Conservation (phyloP, 1,284 basidiomycete genomes). For the Ganoderma sinense region DNA sequence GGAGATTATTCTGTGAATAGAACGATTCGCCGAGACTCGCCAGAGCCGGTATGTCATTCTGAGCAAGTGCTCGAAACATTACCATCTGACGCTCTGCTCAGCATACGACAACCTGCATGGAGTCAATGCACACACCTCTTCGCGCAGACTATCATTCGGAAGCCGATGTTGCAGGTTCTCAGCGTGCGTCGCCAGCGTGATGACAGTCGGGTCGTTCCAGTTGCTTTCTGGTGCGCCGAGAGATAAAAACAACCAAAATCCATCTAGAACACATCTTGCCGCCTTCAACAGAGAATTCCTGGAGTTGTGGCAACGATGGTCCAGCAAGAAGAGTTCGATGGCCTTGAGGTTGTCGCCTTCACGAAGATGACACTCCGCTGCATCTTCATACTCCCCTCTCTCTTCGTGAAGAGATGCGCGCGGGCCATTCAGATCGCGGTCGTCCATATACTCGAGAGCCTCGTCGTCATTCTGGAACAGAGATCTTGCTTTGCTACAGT, state of each 20-base stretch:
- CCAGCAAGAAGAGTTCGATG: slow-evolving; percentile 52
- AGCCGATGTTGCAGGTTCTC: slow-evolving; percentile 10
- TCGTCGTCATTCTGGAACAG: slow-evolving; percentile 63
- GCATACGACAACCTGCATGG: neutral
- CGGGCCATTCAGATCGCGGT: slow-evolving; percentile 59
- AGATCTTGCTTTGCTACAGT: slow-evolving; percentile 50
- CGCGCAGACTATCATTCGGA: slow-evolving; percentile 4
- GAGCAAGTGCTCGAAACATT: slow-evolving; percentile 52
- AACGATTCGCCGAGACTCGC: slow-evolving; percentile 40
- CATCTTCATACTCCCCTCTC: slow-evolving; percentile 53
- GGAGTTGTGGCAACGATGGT: slow-evolving; percentile 26
- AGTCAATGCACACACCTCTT: slow-evolving; percentile 29
- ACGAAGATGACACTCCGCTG: slow-evolving; percentile 59
- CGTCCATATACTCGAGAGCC: slow-evolving; percentile 63
- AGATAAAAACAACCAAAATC: slow-evolving; percentile 36
- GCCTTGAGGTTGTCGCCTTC: slow-evolving; percentile 60
- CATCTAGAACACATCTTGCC: slow-evolving; percentile 36
- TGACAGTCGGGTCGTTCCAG: slow-evolving; percentile 2
- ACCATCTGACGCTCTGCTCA: slow-evolving; percentile 25
- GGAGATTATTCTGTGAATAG: slow-evolving; percentile 30
- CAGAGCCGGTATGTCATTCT: slow-evolving; percentile 36
- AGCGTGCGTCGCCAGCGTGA: slow-evolving; percentile 19
- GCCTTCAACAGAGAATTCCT: slow-evolving; percentile 26
- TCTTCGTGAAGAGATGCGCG: slow-evolving; percentile 56
- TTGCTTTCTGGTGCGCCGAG: slow-evolving; percentile 6